A percentile compares a stretch with the other conserved stretches of the same genome.
phyloP scores from a whole-genome alignment of 1,139 yeast genomes.

The Diutina scorzettiae region DNA sequence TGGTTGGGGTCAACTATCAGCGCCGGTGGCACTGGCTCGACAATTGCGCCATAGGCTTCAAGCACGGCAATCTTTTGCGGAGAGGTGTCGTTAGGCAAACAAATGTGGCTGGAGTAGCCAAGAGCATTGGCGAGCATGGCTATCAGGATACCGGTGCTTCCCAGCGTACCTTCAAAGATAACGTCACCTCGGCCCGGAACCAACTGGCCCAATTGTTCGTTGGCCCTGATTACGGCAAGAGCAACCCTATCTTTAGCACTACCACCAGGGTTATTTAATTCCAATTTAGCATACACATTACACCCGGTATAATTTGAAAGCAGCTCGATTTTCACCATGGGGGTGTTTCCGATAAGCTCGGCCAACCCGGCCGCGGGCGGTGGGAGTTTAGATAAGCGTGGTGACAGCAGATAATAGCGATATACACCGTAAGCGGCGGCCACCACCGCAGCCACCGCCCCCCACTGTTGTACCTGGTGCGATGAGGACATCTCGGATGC shows the following conservation, averaged over 20 bases:
- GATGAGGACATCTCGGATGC: no score
- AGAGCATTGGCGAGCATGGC: slow-evolving; percentile 80
- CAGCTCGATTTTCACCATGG: slow-evolving; percentile 65
- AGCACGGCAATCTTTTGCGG: slow-evolving; percentile 66
- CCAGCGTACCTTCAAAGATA: slow-evolving; percentile 89
- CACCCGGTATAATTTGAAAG: slow-evolving; percentile 70
- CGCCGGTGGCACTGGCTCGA: slow-evolving; percentile 90
- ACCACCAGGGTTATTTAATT: slow-evolving; percentile 85
- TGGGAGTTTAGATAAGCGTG: not conserved
- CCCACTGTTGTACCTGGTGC: not conserved
- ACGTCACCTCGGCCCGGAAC: slow-evolving; percentile 47
- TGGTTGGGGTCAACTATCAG: slow-evolving; percentile 89
- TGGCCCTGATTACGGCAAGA: slow-evolving; percentile 60
- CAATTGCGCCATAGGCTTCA: slow-evolving; percentile 64
- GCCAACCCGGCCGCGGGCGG: not conserved
- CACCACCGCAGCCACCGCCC: not conserved
- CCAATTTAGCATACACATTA: slow-evolving; percentile 77
- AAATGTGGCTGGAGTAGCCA: slow-evolving; percentile 84
- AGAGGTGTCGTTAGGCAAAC: slow-evolving; percentile 92
- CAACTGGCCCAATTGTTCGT: slow-evolving; percentile 49
- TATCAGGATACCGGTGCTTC: slow-evolving; percentile 90
- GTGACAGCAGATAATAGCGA: not conserved
- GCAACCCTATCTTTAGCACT: slow-evolving; percentile 95
- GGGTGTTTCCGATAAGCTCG: slow-evolving; percentile 78
- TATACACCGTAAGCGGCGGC: not conserved